phyloP scores from a whole-genome alignment of 1,139 yeast species.

The Meyerozyma carpophila region DNA sequence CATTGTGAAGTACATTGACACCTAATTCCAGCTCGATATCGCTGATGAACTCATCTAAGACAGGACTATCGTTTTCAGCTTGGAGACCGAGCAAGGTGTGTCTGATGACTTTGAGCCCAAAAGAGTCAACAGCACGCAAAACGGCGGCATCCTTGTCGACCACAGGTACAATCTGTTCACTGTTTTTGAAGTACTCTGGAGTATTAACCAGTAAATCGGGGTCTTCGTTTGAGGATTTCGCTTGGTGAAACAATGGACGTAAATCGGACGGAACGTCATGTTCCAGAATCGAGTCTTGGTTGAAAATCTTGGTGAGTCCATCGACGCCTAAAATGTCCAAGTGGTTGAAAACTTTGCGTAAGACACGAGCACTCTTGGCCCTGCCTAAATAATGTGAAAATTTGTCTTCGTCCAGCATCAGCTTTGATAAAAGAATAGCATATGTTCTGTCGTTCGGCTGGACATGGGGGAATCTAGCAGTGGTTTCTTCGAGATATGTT shows the following conservation, averaged over 20 bases:
- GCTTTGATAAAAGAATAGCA: constrained; percentile 30
- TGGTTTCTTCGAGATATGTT: constrained; percentile 21
- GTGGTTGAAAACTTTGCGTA: constrained; percentile 47
- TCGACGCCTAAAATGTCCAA: constrained; percentile 67
- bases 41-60: constrained; percentile 28
- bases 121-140: constrained; percentile 67
- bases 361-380: constrained; percentile 4
- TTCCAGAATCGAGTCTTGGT: constrained; percentile 18
- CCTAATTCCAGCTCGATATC: constrained; percentile 26
- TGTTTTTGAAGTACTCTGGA: constrained; percentile 26
- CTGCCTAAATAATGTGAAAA: constrained; percentile 30
- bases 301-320: constrained; percentile 43
- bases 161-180: constrained; percentile 21
- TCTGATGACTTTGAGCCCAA: constrained; percentile 76
- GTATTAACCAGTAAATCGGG: constrained; percentile 10
- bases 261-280: constrained; percentile 33
- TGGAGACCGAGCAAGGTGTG: constrained; percentile 69
- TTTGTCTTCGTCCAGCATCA: constrained; percentile 10
- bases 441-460: constrained; percentile 40
- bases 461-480: constrained; percentile 22
- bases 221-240: constrained; percentile 9
- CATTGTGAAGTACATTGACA: constrained; percentile 16
- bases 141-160: constrained; percentile 51
- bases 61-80: constrained; percentile 16
- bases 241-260: constrained; percentile 22